Evolutionary conservation across 345 rosid genomes (phyloP), one percentile per base, ranked within the genome.

Genomic region (Bruguiera parviflora): DNA sequence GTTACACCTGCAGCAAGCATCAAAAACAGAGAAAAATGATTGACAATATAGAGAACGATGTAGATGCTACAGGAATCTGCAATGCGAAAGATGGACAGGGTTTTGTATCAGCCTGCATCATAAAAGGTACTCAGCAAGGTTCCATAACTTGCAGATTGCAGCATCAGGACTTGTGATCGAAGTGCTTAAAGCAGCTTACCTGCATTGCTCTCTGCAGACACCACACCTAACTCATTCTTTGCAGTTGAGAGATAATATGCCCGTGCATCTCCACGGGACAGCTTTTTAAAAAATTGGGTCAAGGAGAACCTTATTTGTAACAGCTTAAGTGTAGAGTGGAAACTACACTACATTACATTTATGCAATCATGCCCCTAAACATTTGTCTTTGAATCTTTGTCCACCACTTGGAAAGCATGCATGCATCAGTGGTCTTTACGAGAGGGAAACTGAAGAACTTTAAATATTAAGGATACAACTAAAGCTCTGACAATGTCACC

Each of bases 241-340:
- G 95, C 97, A 2, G 98, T 94, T 53, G 98, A 89, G 43, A 94
- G 79, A 78, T 88, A 88, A 82, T 94, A 94, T 56, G 98, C 95
- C 68, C 96, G 91, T 53, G 97, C 86, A 81, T 94, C 98, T 73
- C 98, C 98, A 37, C 91, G 92, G 28, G 98, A 94, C 65, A 93
- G 83, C 98, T 94, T 71, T 35, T 58, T 11, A 58, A 35, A 75
- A 66, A 56, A 27, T 56, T 20, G 7, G 1, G 72, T 76, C 72
- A 78, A 81, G 77, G 80, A 57, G 47, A 56, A 51, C 22, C 32
- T 49, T 25, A 22, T 39, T 18, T 0, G 5, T 53, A 33, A 64
- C 46, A 8, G 29, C 59, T 56, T 24, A 43, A 5, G 15, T 11
- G 49, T 11, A 43, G 49, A 13, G 49, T 43, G 49, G 19, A 43